A percentile compares a stretch with the other conserved stretches of the same genome.
phyloP scores from a whole-genome alignment of 768 basidiomycete genomes.

The Phlebiopsis flavidoalba region DNA sequence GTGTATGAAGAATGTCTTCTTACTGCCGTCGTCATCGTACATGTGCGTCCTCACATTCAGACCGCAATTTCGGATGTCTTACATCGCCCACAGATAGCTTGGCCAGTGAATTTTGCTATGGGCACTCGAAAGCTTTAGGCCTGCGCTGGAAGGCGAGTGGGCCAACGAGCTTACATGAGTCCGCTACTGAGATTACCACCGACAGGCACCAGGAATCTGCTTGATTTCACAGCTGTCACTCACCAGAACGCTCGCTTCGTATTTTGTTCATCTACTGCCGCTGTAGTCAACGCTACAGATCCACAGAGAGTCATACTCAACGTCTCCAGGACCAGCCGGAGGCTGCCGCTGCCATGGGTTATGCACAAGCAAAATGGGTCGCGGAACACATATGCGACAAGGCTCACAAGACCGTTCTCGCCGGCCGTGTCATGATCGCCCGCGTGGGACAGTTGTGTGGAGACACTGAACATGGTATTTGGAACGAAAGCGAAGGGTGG shows the following conservation, averaged over 20 bases:
- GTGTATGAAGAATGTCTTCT: not conserved
- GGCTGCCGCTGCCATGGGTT: slow-evolving; percentile 2
- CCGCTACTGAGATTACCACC: not conserved
- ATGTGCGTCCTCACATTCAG: not conserved
- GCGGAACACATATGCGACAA: slow-evolving; percentile 7
- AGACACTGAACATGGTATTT: slow-evolving; percentile 6
- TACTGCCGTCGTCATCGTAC: not conserved
- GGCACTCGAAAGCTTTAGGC: slow-evolving; percentile 5
- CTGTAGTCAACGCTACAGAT: not conserved
- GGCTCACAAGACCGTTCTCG: not conserved
- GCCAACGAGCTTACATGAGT: too few relatives aligned
- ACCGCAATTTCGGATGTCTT: not conserved
- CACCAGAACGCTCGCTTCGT: not conserved
- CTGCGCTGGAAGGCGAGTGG: not conserved
- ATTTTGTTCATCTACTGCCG: slow-evolving; percentile 8
- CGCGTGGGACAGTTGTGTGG: slow-evolving; percentile 10
- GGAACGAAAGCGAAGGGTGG: slow-evolving; percentile 11
- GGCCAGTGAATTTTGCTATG: slow-evolving; percentile 11
- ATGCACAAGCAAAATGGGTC: slow-evolving; percentile 9
- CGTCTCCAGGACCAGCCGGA: not conserved
- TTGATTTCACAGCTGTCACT: not conserved
- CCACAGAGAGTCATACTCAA: not conserved
- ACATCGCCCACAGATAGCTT: not conserved
- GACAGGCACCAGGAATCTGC: not conserved
- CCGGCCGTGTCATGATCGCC: not conserved